These are phyloP conservation scores for Skeletonema potamos DNA, from an alignment of 108 stramenopile genomes.

Conservation along the genomic window DNA sequence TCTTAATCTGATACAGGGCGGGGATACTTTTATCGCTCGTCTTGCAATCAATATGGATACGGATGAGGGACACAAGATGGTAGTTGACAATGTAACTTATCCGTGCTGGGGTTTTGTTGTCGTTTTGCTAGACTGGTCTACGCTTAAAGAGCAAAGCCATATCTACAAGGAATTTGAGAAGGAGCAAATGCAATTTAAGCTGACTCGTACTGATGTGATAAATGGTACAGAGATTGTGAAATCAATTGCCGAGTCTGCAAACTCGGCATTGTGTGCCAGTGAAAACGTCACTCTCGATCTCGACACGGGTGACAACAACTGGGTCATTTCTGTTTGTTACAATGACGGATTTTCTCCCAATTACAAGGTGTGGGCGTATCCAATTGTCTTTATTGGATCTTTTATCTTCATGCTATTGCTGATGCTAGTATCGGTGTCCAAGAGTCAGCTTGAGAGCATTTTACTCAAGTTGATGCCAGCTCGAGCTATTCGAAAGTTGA, in stretches of 20 bases:
- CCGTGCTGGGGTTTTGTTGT: conserved; percentile 56
- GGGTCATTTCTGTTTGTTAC: conserved; percentile 36
- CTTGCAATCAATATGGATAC: conserved; percentile 38
- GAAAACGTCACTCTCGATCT: conserved; percentile 35
- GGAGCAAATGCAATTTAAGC: conserved; percentile 44
- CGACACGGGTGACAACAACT: conserved; percentile 29
- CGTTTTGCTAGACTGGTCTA: conserved; percentile 41
- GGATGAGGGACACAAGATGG: conserved; percentile 27
- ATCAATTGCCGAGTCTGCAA: conserved; percentile 29
- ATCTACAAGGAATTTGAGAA: conserved; percentile 42
- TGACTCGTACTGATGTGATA: conserved; percentile 51
- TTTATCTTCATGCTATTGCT: conserved; percentile 16
- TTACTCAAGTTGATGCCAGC: conserved; percentile 32
- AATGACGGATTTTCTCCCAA: conserved; percentile 35
- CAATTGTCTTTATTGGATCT: conserved; percentile 14
- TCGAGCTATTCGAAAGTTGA: conserved; percentile 29
- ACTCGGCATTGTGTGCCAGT: conserved; percentile 4
- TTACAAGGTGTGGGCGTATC: conserved; percentile 23
- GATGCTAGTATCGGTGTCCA: conserved; percentile 31
- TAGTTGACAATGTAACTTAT: conserved; percentile 40
- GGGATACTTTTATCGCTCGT: conserved; percentile 48
- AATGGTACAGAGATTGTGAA: conserved; percentile 12
- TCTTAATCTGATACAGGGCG: conserved; percentile 38
- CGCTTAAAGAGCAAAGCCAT: conserved; percentile 32
- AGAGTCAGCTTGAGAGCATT: conserved; percentile 23